These are phyloP conservation scores for Kernera saxatilis DNA, from an alignment of 345 rosid species.

Conservation along the genomic window DNA sequence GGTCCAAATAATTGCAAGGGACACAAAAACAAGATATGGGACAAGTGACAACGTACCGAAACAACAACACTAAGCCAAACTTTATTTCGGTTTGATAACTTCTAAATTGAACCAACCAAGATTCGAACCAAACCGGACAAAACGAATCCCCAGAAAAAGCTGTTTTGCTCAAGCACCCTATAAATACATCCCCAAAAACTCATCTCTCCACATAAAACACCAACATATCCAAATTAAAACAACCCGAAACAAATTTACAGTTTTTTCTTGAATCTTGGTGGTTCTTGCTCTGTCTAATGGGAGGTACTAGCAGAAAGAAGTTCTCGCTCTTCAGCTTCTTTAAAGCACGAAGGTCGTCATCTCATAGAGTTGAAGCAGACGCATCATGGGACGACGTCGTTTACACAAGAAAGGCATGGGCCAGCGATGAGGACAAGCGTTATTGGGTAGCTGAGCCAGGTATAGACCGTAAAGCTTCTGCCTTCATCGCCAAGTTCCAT, in stretches of 20 bases:
- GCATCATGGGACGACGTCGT: slow-evolving; percentile 19
- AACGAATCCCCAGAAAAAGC: not conserved
- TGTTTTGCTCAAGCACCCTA: slow-evolving; percentile 18
- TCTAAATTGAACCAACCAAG: not conserved
- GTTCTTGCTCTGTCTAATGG: slow-evolving; percentile 30
- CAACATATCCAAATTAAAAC: not conserved
- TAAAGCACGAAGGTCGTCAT: slow-evolving; percentile 30
- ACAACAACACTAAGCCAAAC: slow-evolving; percentile 3
- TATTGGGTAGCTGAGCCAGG: slow-evolving; percentile 43
- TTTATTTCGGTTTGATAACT: not conserved
- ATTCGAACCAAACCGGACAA: slow-evolving; percentile 23
- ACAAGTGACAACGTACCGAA: not conserved
- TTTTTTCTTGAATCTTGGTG: not conserved
- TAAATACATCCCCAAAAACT: slow-evolving; percentile 10
- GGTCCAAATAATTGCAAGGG: not conserved
- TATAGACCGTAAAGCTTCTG: slow-evolving; percentile 46
- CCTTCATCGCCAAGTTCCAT: slow-evolving; percentile 52
- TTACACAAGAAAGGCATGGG: slow-evolving; percentile 35
- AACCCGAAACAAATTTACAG: not conserved
- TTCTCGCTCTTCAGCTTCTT: slow-evolving; percentile 37
- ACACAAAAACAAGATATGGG: not conserved
- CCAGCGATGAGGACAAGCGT: slow-evolving; percentile 43
- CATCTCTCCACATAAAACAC: slow-evolving; percentile 11
- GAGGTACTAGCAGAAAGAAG: slow-evolving; percentile 30
- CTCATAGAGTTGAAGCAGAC: slow-evolving; percentile 22